Evolutionary conservation across 2,329 filamentous ascomycete genomes (phyloP), one percentile per base, ranked within the genome.

Genomic region (Fusarium hostae): DNA sequence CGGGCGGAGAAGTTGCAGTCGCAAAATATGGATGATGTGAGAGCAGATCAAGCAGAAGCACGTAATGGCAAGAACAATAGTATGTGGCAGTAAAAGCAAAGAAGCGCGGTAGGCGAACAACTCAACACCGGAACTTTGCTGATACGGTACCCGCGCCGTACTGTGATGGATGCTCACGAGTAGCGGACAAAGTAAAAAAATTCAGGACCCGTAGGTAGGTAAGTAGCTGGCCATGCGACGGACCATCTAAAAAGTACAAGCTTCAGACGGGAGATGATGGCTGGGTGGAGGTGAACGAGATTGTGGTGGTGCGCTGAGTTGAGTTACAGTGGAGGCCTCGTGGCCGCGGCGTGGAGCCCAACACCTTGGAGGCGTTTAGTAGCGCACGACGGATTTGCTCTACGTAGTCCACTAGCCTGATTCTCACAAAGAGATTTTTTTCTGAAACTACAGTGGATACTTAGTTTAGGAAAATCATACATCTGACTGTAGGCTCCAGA

Each of bases 21-120:
- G 59, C 52, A 51, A 51, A 63, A 52, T 55, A 59, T 54, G 32
- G 30, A 51, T 39, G 44, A 66, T 68, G 60, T 37, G 34, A 66
- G 56, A 64, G 52, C 30, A 52, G 32, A 52, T 55, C 50, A 48
- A 59, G 40, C n/a, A 52, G 30, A 48, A 64, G 40, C 39, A 59
- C 13, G 22, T 43, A 47, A 52, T 47, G 32, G 41, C 47, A 50
- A 50, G 47, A 50, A 50, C n/a, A 50, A 34, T 34, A 50, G 60
- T 22, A 39, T 34, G 30, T 28, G 60, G 13, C 28, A 39, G 44
- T 50, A 68, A 63, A 64, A 56, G 57, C 26, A 66, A 72, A 48
- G 68, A 76, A 76, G 72, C 75, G 75, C 75, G 74, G 70, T 72
- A 76, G 62, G 73, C 75, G 75, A 74, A 62, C 63, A 63, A 44